phyloP scores from a whole-genome alignment of 805 yeast genomes.

The Saccharomycopsis schoenii region DNA sequence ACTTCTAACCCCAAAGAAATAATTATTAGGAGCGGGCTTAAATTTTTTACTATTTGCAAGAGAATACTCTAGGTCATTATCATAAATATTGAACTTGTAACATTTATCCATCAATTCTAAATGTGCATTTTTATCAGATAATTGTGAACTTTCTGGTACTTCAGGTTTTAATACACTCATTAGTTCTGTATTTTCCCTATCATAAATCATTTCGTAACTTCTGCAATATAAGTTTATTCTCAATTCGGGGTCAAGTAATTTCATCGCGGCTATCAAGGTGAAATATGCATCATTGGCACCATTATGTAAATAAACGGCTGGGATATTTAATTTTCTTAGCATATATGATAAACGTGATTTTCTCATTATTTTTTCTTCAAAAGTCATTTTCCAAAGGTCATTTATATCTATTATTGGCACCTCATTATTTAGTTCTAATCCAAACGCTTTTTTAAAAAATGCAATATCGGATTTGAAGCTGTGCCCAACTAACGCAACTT shows the following conservation, averaged over 20 bases:
- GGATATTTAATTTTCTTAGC: constrained; percentile 39
- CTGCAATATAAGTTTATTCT: constrained; percentile 20
- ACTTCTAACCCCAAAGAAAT: constrained; percentile 1
- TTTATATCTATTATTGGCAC: constrained; percentile 30
- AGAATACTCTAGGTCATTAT: not conserved
- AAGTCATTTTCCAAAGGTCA: constrained; percentile 21
- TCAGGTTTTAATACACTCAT: not conserved
- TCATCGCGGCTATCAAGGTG: constrained; percentile 41
- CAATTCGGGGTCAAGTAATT: constrained; percentile 39
- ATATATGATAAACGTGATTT: constrained; percentile 35
- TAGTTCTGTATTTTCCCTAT: not conserved
- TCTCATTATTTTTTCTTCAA: constrained; percentile 17
- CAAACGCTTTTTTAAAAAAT: constrained; percentile 36
- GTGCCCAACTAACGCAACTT: constrained; percentile 49
- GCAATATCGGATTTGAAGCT: constrained; percentile 42
- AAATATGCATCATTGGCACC: constrained; percentile 67
- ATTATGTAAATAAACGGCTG: constrained; percentile 54
- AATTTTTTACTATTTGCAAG: not conserved
- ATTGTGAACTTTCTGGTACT: not conserved
- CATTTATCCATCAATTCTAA: not conserved
- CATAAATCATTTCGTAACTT: constrained; percentile 9
- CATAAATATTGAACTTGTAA: not conserved
- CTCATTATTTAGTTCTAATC: constrained; percentile 28
- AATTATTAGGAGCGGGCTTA: not conserved
- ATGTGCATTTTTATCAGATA: not conserved